phyloP scores from a whole-genome alignment of 768 basidiomycete genomes.

The Phaeotremella fagi region DNA sequence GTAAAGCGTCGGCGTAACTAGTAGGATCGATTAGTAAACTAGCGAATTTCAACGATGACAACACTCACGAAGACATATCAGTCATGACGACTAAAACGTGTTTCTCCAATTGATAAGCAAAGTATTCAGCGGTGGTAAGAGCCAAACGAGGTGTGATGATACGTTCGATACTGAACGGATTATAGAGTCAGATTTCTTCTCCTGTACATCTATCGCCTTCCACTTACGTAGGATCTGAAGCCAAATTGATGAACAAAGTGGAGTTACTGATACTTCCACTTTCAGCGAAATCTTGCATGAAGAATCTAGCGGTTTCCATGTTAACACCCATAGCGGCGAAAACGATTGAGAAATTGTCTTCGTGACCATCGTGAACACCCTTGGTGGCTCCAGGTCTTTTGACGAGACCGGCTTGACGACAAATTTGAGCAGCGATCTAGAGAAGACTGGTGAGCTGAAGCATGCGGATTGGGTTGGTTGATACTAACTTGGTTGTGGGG shows the following conservation, averaged over 20 bases:
- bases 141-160: slow-evolving; percentile 99
- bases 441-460: slow-evolving; percentile 2
- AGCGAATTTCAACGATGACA: neutral
- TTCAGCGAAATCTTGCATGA: slow-evolving; percentile 99
- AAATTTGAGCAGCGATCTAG: slow-evolving; percentile 99
- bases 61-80: slow-evolving; percentile 63
- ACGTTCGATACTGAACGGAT: slow-evolving; percentile 68
- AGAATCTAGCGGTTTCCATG: slow-evolving; percentile 99
- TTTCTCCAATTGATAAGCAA: slow-evolving; percentile 98
- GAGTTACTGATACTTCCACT: slow-evolving; percentile 96
- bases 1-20: slow-evolving; percentile 41
- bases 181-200: too few relatives aligned
- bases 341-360: slow-evolving; percentile 99
- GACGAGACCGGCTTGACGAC: slow-evolving; percentile 96
- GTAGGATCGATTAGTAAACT: slow-evolving; percentile 59
- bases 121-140: slow-evolving; percentile 97
- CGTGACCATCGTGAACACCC: slow-evolving; percentile 96
- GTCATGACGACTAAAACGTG: slow-evolving; percentile 98
- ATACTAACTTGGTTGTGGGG: slow-evolving; percentile 89
- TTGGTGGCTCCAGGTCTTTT: slow-evolving; percentile 79
- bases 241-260: slow-evolving; percentile 95
- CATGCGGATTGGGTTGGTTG: slow-evolving; percentile 4
- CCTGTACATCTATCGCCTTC: too few relatives aligned
- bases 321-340: slow-evolving; percentile 99
- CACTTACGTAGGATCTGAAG: slow-evolving; percentile 86